Evolutionary conservation across 2,329 filamentous ascomycete species (phyloP).

Genomic region (Acarospora socialis): DNA sequence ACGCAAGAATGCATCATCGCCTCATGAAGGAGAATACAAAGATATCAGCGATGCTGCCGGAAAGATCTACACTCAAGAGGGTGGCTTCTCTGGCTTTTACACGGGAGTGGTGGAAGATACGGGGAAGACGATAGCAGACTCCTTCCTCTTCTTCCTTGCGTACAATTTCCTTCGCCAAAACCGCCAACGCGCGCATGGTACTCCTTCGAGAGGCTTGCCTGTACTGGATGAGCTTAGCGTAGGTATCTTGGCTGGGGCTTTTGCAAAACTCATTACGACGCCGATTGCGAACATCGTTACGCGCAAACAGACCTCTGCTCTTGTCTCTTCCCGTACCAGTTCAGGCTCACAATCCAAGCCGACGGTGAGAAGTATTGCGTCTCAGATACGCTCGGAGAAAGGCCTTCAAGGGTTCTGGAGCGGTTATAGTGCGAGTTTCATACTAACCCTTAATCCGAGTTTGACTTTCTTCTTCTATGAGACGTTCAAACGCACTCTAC

Average conservation of each 20-base stretch:
- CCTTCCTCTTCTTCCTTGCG: conserved; percentile 74
- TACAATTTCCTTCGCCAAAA: conserved; percentile 45
- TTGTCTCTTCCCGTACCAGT: conserved; percentile 31
- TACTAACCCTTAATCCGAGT: conserved; percentile 73
- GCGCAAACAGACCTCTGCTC: conserved; percentile 57
- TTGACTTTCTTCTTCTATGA: conserved; percentile 77
- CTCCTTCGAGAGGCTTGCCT: conserved; percentile 36
- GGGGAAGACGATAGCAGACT: conserved; percentile 55
- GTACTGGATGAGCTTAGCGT: conserved; percentile 60
- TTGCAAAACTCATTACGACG: conserved; percentile 61
- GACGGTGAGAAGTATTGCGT: conserved; percentile 39
- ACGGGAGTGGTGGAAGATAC: conserved; percentile 49
- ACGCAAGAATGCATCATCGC: conserved; percentile 21
- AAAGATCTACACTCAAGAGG: conserved; percentile 57
- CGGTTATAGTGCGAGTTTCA: conserved; percentile 65
- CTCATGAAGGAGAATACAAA: conserved; percentile 39
- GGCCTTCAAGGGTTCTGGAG: conserved; percentile 71
- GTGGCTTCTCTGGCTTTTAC: conserved; percentile 58
- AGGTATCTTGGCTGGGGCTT: conserved; percentile 59
- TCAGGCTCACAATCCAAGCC: conserved; percentile 17
- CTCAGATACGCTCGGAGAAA: conserved; percentile 51
- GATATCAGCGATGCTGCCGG: conserved; percentile 54
- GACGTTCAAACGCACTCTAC: conserved; percentile 46
- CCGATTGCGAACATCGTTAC: conserved; percentile 73
- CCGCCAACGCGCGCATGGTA: conserved; percentile 28